phyloP scores from a whole-genome alignment of 768 basidiomycete species.

The Pulveroboletus sp. region DNA sequence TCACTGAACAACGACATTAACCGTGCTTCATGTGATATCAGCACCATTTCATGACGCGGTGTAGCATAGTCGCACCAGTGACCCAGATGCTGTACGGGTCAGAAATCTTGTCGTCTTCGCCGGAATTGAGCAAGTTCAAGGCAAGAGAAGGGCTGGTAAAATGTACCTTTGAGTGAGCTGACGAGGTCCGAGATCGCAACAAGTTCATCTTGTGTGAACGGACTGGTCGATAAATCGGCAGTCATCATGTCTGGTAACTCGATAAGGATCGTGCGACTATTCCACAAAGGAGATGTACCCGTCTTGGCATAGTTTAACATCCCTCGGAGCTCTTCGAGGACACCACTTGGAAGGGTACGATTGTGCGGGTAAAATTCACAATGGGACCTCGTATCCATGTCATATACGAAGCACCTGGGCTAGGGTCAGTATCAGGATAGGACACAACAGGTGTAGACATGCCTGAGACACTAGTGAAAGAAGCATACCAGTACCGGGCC shows the following conservation, averaged over 20 bases:
- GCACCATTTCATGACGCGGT: background rate
- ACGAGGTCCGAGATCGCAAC: constrained; percentile 11
- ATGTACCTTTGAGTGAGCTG: constrained; percentile 9
- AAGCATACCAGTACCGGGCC: constrained; percentile 12
- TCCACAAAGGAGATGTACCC: background rate
- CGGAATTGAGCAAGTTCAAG: background rate
- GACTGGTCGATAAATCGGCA: constrained; percentile 15
- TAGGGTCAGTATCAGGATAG: background rate
- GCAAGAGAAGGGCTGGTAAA: background rate
- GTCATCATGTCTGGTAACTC: constrained; percentile 10
- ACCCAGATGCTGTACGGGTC: constrained; percentile 9
- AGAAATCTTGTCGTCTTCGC: constrained; percentile 1
- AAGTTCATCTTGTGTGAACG: constrained; percentile 13
- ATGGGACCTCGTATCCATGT: constrained; percentile 11
- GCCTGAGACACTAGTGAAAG: background rate
- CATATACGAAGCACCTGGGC: background rate
- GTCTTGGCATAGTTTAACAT: constrained; percentile 17
- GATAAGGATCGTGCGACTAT: background rate
- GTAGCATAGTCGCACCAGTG: constrained; percentile 4
- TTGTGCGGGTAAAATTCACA: constrained; percentile 14
- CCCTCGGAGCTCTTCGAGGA: constrained; percentile 7
- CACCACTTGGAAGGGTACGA: constrained; percentile 1
- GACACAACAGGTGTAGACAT: background rate
- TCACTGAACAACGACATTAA: constrained; percentile 10
- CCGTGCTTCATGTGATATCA: constrained; percentile 6